Conservation (phyloP, 352 stramenopile species). For the Phytophthora rubi region DNA sequence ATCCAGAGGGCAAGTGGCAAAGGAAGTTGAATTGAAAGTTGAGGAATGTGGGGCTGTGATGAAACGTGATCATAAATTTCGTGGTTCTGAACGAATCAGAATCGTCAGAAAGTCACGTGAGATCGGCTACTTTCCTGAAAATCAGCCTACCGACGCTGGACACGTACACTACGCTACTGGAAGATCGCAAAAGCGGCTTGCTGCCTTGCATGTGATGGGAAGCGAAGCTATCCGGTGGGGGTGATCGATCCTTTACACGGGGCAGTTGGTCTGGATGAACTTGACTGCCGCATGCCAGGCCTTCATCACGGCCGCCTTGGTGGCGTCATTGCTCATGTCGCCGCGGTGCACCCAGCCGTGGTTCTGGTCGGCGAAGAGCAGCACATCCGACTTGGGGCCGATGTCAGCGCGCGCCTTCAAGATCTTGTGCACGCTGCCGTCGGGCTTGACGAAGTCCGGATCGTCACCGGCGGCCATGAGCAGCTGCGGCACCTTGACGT, state of each 20-base stretch:
- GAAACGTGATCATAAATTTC: background rate
- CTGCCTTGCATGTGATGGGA: background rate
- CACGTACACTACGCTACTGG: background rate
- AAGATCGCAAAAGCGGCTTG: background rate
- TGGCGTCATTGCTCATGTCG: slow-evolving; percentile 72
- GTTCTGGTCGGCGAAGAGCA: slow-evolving; percentile 73
- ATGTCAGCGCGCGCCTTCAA: slow-evolving; percentile 60
- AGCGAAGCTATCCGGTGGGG: no score
- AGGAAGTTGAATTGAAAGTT: slow-evolving; percentile 4
- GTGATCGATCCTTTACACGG: slow-evolving; percentile 31
- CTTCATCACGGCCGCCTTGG: slow-evolving; percentile 68
- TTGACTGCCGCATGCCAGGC: slow-evolving; percentile 65
- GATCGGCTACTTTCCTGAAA: background rate
- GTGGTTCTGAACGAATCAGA: no score
- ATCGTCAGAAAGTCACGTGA: no score
- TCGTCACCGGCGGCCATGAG: slow-evolving; percentile 75
- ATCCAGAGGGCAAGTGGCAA: background rate
- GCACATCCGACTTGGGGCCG: slow-evolving; percentile 57
- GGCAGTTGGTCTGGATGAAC: slow-evolving; percentile 65
- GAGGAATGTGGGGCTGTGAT: slow-evolving; percentile 3
- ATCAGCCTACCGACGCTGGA: background rate
- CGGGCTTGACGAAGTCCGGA: slow-evolving; percentile 66
- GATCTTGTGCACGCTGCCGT: slow-evolving; percentile 80
- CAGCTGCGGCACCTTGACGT: slow-evolving; percentile 78
- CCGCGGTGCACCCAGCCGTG: slow-evolving; percentile 88